Base-by-base conservation (phyloP, 2,329 filamentous ascomycete genomes). In the Fonsecaea pugnacius region DNA sequence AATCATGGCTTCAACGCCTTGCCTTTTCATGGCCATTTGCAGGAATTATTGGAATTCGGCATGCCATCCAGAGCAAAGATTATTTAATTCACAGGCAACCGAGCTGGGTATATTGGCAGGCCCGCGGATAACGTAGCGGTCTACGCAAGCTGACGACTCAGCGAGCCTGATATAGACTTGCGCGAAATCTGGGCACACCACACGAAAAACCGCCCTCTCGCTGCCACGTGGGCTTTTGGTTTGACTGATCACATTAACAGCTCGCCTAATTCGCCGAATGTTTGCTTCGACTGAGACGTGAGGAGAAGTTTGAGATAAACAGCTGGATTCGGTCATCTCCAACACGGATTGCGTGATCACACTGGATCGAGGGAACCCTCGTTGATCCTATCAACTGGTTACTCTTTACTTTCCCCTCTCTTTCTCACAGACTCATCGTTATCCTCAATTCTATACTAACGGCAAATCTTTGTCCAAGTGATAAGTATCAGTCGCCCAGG, bases 301-400 rank as follows among this genome's bases (percentile, higher is more conserved):
- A 24, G 43, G 43, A 48, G 43, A 48, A 48, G 21, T 48, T 12
- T 7, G 24, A 24, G 43, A 48, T 48, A 48, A 48, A 48, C 18
- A 24, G 21, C 43, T 21, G 21, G 3, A 48, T 48, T 48, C 43
- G 43, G 43, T 48, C 43, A 48, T 48, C 43, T 48, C 43, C 43
- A 48, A 48, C 43, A 12, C 24, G 43, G 21, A 48, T 48, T 48
- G 43, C 43, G 43, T 48, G 43, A 48, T 48, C 43, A 48, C 7
- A 21, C 43, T 48, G 43, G 12, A 48, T 16, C 9, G 21, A 4
- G 35, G 35, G 27, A 14, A 27, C 12, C 18, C 27, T 48, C 43
- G 43, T 48, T 48, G 9, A 3, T 48, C 21, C 7, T 48, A 27
- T 48, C 12, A 48, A 24, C 18, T 48, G 16, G 16, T 48, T 27